phyloP scores from a whole-genome alignment of 192 early-diverging fungal species.

The Coemansia javaensis region DNA sequence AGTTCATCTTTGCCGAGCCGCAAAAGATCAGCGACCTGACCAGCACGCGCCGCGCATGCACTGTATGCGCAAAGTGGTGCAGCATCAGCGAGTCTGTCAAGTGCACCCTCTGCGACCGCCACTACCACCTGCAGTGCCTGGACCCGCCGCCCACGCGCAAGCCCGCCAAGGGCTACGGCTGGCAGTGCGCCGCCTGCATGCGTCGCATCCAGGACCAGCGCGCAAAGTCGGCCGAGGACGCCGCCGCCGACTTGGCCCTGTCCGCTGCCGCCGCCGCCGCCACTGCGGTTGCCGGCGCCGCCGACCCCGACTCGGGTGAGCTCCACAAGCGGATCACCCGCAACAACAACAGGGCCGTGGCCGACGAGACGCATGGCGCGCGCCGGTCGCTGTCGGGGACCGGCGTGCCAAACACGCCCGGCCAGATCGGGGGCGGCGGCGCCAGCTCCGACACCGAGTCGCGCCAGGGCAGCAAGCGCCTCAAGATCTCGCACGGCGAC shows the following conservation, averaged over 20 bases:
- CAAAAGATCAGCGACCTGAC: slow-evolving; percentile 75
- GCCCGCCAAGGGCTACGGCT: slow-evolving; percentile 81
- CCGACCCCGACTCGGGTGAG: slow-evolving; percentile 14
- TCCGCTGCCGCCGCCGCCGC: neutral
- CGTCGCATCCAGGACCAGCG: slow-evolving; percentile 37
- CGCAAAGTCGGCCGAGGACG: slow-evolving; percentile 5
- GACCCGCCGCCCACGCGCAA: slow-evolving; percentile 71
- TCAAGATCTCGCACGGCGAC: slow-evolving; percentile 34
- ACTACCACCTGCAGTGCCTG: slow-evolving; percentile 79
- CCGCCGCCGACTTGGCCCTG: slow-evolving; percentile 2
- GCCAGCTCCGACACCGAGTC: slow-evolving; percentile 44
- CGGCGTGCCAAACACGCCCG: neutral
- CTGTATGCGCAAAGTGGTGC: slow-evolving; percentile 70
- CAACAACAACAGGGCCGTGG: slow-evolving; percentile 6
- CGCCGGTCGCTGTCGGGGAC: slow-evolving; percentile 5
- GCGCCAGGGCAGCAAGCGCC: slow-evolving; percentile 34
- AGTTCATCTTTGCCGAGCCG: slow-evolving; percentile 81
- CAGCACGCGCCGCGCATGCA: slow-evolving; percentile 63
- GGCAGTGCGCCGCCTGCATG: slow-evolving; percentile 76
- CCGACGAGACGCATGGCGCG: slow-evolving; percentile 16
- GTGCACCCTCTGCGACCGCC: slow-evolving; percentile 69
- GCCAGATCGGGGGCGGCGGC: slow-evolving; percentile 1
- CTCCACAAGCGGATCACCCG: slow-evolving; percentile 39
- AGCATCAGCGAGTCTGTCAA: slow-evolving; percentile 62
- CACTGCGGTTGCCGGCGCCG: too few species aligned